Evolutionary conservation across 768 basidiomycete genomes (phyloP), one percentile per base, ranked within the genome.

Genomic region (Daedaleopsis nitida): DNA sequence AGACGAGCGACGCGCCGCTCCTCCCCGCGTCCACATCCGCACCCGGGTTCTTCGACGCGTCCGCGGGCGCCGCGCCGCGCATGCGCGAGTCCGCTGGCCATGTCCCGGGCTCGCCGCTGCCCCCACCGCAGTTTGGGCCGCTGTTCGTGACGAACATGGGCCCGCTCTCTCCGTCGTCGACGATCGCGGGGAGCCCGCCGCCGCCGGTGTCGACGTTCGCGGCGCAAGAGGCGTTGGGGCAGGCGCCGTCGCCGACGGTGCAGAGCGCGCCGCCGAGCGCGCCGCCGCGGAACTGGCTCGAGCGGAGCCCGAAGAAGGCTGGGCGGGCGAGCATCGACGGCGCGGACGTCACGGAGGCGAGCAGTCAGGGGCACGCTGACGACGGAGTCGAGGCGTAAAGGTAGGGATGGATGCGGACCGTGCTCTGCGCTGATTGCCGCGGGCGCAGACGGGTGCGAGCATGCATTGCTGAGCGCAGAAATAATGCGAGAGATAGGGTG

Each of bases 91-190:
- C 59, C 37, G 52, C 44, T 48, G 48, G 48, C 39, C 54, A 56
- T 49, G 39, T 54, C 21, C 62, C 62, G 2, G 62, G 55, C 51
- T 63, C 45, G 47, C 64, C 60, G 24, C 52, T 58, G 53, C 57
- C 62, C 12, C 24, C 62, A 45, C 65, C 63, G 21, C 49, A 21
- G 24, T 51, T 63, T 21, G 64, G 62, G 16, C 66, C 65, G 59
- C 59, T 69, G 23, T 64, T 65, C 42, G 63, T 69, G 32, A 63
- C 65, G 50, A 69, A 69, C 57, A 64, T 65, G 61, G 66, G 53
- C 52, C 59, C 65, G 37, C 49, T 62, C 48, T 64, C 66, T 47
- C 63, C 68, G 21, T 50, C 51, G 50, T 19, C 52, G 52, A 38
- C 52, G 52, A 51, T 35, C 50, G 14, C 50, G 14, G 60, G 52